Conservation (phyloP, 371 early-diverging fungal genomes). For the Rhizomucor miehei region DNA sequence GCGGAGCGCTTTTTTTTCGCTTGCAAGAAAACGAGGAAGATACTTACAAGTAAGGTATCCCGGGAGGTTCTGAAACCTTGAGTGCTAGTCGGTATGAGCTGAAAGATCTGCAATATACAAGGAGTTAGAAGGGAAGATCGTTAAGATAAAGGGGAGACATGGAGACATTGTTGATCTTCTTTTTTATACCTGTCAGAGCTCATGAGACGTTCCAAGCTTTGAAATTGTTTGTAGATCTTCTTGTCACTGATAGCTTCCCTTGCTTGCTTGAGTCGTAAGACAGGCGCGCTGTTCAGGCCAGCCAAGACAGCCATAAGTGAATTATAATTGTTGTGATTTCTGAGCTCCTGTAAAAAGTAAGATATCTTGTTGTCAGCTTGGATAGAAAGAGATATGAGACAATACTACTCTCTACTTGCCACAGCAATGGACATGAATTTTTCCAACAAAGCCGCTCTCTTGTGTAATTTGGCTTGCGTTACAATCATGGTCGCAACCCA, state of each 20-base stretch:
- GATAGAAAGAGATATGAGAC: conserved; percentile 3
- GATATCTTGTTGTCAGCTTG: background rate
- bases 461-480: conserved; percentile 52
- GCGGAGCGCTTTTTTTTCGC: too few species aligned
- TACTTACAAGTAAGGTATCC: conserved; percentile 60
- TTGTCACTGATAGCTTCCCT: conserved; percentile 48
- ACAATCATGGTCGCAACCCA: conserved; percentile 70
- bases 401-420: conserved; percentile 17
- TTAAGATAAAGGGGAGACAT: too few species aligned
- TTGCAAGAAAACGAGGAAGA: background rate
- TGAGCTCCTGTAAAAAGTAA: conserved; percentile 32
- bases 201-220: conserved; percentile 64
- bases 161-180: background rate
- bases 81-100: conserved; percentile 61
- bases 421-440: conserved; percentile 64
- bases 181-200: conserved; percentile 50
- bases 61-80: conserved; percentile 48
- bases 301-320: conserved; percentile 72
- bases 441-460: conserved; percentile 60
- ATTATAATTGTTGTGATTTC: conserved; percentile 63
- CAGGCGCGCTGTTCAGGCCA: conserved; percentile 67
- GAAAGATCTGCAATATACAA: conserved; percentile 37
- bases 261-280: conserved; percentile 57
- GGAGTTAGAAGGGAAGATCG: too few species aligned
- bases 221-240: conserved; percentile 52